Evolutionary conservation across 768 basidiomycete species (phyloP).

Genomic region (Mycena sanguinolenta): DNA sequence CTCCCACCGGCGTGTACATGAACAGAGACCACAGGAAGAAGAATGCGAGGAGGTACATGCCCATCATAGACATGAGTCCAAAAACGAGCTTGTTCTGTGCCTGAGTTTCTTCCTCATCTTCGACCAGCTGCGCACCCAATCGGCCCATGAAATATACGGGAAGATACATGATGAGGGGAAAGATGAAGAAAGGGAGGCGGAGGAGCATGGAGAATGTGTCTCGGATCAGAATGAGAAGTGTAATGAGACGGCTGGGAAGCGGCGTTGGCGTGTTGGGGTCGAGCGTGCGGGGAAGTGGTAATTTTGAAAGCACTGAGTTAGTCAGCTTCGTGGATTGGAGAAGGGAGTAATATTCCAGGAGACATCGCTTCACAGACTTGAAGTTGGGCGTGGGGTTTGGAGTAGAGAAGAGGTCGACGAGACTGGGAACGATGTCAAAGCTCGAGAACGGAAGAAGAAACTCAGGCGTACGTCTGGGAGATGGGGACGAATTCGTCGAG

Average conservation of each 20-base stretch:
- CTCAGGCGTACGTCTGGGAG: constrained; percentile 86
- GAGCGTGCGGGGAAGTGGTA: constrained; percentile 87
- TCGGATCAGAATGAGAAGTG: constrained; percentile 81
- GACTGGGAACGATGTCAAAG: constrained; percentile 56
- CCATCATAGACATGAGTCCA: constrained; percentile 78
- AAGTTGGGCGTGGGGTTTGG: constrained; percentile 72
- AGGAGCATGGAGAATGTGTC: constrained; percentile 80
- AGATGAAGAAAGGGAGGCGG: constrained; percentile 88
- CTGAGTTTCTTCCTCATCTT: constrained; percentile 93
- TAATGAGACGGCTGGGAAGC: constrained; percentile 86
- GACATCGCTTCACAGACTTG: constrained; percentile 70
- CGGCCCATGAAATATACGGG: constrained; percentile 90
- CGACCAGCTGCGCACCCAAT: constrained; percentile 77
- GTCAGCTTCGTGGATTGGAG: constrained; percentile 86
- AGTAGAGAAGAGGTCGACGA: constrained; percentile 90
- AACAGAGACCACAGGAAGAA: constrained; percentile 89
- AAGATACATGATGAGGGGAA: constrained; percentile 86
- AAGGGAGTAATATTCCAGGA: constrained; percentile 91
- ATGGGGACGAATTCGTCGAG: constrained; percentile 87
- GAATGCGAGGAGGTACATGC: constrained; percentile 89
- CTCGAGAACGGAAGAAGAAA: constrained; percentile 7
- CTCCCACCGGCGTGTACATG: constrained; percentile 81
- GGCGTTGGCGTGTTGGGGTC: constrained; percentile 83
- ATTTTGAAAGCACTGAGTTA: constrained; percentile 85
- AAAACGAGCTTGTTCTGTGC: constrained; percentile 98